phyloP scores from a whole-genome alignment of 202 grass and related monocot genomes.

The Elaeis oleifera region DNA sequence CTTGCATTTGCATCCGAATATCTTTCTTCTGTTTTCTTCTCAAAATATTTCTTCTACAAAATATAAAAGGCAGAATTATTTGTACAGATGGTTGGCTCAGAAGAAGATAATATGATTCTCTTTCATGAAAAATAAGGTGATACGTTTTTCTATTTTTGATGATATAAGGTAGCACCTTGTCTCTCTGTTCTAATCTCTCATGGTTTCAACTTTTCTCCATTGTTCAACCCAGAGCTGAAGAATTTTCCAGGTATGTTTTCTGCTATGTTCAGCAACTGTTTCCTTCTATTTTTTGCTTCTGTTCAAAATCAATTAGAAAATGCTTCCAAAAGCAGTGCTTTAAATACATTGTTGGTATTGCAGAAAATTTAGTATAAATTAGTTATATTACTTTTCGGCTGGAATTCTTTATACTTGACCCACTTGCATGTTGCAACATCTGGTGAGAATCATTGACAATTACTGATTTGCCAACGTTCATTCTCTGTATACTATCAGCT shows the following conservation, averaged over 20 bases:
- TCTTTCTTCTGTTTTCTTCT: conserved; percentile 15
- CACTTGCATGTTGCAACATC: too few relatives aligned
- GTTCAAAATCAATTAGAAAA: conserved; percentile 8
- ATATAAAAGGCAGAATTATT: neutral
- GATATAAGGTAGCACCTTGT: neutral
- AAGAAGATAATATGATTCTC: conserved; percentile 81
- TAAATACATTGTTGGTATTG: too few relatives aligned
- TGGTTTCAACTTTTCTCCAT: conserved; percentile 25
- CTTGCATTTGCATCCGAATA: neutral
- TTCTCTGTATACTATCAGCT: too few relatives aligned
- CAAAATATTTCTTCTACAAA: neutral
- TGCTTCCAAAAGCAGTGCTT: neutral
- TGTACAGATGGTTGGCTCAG: conserved; percentile 68
- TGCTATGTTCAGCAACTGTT: conserved; percentile 3
- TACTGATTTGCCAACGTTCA: too few relatives aligned
- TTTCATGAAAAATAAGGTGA: conserved; percentile 90
- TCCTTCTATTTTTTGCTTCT: conserved; percentile 18
- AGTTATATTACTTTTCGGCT: too few relatives aligned
- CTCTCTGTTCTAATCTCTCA: conserved; percentile 23
- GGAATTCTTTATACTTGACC: too few relatives aligned
- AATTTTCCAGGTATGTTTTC: conserved; percentile 68
- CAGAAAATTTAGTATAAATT: too few relatives aligned
- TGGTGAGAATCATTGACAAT: too few relatives aligned
- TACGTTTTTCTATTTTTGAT: neutral
- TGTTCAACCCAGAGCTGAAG: conserved; percentile 43